Conservation (phyloP, 306 rosid genomes). For the Medicago ruthenica region DNA sequence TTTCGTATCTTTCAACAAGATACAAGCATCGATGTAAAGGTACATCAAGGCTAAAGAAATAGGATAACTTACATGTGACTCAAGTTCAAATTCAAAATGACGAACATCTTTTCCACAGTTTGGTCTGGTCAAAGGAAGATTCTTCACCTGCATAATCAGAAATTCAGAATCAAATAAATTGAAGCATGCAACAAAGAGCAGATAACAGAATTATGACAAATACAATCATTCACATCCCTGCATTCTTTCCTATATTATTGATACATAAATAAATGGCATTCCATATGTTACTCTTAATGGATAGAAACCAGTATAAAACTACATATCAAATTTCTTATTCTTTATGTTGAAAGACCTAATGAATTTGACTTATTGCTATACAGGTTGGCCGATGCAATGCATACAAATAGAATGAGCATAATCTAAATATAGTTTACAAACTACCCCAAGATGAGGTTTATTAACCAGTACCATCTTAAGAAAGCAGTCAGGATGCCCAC, state of each 20-base stretch:
- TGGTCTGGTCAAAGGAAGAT: conserved; percentile 68
- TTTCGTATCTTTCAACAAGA: neutral
- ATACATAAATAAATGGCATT: no score
- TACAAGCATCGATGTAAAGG: conserved; percentile 4
- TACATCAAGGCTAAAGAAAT: conserved; percentile 31
- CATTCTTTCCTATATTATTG: no score
- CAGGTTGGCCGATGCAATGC: no score
- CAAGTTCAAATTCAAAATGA: conserved; percentile 83
- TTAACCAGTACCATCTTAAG: conserved; percentile 75
- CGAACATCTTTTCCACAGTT: conserved; percentile 77
- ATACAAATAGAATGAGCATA: no score
- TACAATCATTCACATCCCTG: no score
- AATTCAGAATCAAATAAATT: conserved; percentile 40
- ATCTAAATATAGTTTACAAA: no score
- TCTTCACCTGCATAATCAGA: conserved; percentile 65
- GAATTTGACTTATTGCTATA: no score
- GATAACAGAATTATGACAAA: no score
- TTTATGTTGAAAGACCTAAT: no score
- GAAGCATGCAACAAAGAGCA: neutral
- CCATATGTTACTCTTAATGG: no score
- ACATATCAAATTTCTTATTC: no score
- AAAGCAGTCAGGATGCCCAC: conserved; percentile 67
- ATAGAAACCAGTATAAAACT: no score
- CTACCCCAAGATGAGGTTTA: conserved; percentile 4
- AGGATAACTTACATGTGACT: conserved; percentile 66